Percentiles rank a stretch among this genome's conserved stretches.
Conservation (phyloP, 805 yeast genomes). For the Yamadazyma scolyti region DNA sequence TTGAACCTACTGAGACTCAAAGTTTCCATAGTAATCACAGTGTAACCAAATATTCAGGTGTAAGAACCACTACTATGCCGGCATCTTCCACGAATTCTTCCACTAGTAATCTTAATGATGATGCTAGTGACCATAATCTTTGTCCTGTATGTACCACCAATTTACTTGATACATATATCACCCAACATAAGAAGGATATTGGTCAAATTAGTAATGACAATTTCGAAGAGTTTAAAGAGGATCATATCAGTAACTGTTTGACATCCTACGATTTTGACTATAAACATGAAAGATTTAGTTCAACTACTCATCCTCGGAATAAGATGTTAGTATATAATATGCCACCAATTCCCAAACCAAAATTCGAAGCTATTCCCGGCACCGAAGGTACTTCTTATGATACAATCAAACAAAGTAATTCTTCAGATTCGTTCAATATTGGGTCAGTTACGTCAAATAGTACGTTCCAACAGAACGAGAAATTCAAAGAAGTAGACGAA, state of each 20-base stretch:
- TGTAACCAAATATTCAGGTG: conserved; percentile 16
- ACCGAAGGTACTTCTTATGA: conserved; percentile 15
- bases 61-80: conserved; percentile 13
- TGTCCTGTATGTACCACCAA: conserved; percentile 41
- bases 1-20: conserved; percentile 13
- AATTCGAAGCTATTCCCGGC: conserved; percentile 26
- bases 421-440: conserved; percentile 3
- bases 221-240: conserved; percentile 45
- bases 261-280: conserved; percentile 66
- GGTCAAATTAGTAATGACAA: conserved; percentile 15
- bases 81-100: conserved; percentile 19
- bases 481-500: conserved; percentile 29
- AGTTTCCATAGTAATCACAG: conserved; percentile 2
- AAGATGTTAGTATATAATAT: conserved; percentile 81
- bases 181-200: conserved; percentile 10
- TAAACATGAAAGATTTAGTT: conserved; percentile 42
- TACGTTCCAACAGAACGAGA: conserved; percentile 15
- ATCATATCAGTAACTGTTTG: conserved; percentile 72
- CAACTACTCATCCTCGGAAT: conserved; percentile 45
- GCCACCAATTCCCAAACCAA: conserved; percentile 43
- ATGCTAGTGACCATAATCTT: conserved; percentile 27
- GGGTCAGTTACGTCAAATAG: conserved; percentile 20
- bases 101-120: conserved; percentile 14
- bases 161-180: conserved; percentile 19
- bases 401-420: conserved; percentile 9